phyloP scores from a whole-genome alignment of 225 moss, liverwort and hornwort genomes.

The Climacium dendroides region DNA sequence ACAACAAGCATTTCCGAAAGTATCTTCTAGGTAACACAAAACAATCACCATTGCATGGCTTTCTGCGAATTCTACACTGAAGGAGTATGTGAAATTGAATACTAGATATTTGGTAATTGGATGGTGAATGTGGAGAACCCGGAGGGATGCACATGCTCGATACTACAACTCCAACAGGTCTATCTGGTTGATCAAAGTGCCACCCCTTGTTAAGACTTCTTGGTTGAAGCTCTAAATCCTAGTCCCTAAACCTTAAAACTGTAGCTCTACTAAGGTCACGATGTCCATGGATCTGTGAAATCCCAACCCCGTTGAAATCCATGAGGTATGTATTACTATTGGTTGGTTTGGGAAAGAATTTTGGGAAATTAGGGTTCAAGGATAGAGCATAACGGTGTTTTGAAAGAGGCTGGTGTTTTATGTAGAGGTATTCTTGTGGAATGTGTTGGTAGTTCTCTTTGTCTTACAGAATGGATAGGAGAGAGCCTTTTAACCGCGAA shows the following conservation, averaged over 20 bases:
- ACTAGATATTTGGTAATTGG: not conserved
- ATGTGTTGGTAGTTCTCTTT: not conserved
- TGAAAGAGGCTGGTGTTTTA: not conserved
- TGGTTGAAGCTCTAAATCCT: conserved; percentile 32
- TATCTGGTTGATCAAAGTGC: conserved; percentile 65
- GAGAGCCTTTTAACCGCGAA: not conserved
- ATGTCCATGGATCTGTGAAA: conserved; percentile 55
- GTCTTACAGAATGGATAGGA: not conserved
- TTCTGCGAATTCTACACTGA: accelerated
- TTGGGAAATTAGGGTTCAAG: not conserved
- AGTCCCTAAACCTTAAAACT: not conserved
- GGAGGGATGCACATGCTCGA: conserved; percentile 35
- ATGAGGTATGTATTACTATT: not conserved
- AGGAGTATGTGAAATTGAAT: not conserved
- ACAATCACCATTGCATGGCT: not conserved
- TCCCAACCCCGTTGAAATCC: conserved; percentile 17
- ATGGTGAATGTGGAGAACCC: conserved; percentile 20
- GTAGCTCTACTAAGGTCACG: conserved; percentile 44
- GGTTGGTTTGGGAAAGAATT: not conserved
- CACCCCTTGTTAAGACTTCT: conserved; percentile 33
- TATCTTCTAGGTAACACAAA: conserved; percentile 8
- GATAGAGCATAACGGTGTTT: not conserved
- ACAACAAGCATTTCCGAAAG: conserved; percentile 21
- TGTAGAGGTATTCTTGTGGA: no score
- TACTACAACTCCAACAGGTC: conserved; percentile 31